Base-by-base conservation (phyloP, 805 yeast species). In the Saturnispora galanensis region DNA sequence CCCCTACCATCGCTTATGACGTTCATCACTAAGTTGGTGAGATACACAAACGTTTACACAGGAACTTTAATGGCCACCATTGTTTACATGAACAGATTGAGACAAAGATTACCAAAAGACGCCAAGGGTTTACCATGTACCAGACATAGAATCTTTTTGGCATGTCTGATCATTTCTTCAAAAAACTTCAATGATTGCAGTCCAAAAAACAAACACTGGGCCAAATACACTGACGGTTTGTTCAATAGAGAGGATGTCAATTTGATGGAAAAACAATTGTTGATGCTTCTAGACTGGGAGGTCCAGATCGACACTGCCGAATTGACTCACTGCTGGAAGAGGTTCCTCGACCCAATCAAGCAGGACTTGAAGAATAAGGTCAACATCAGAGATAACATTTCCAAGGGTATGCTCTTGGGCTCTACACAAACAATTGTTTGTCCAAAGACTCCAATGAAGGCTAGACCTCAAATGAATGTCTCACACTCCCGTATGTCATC, bases 41-140 rank as follows among this genome's bases (percentile, higher is more conserved):
- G 84, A 57, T 75, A 81, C 66, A 79, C 88, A 29, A 81, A 81
- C 55, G 87, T 84, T n/a, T 79, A 82, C 62, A 79, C 88, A 3
- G 87, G 89, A 34, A 83, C 89, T 13, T 67, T 84, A 52, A 73
- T 84, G 74, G 70, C 86, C 11, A 80, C 90, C 4, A 70, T 79
- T 44, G 80, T 82, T 30, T 82, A 81, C 60, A 67, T 84, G 59
- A 76, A 79, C 54, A 69, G 77, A 54, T 66, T 84, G 53, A 76
- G 76, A 56, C 49, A 70, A 42, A 77, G 72, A 51, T 66, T 84
- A 42, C 90, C 90, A 43, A 66, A 68, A 47, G 83, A 81, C 52
- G 84, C 88, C 31, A 80, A 76, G 55, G 90, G 90, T 30, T 66
- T 81, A 50, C 84, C 89, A 37, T 82, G 89, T 52, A 84, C 94